Conservation (phyloP, 2,329 filamentous ascomycete genomes). For the Trichoderma polysporum region DNA sequence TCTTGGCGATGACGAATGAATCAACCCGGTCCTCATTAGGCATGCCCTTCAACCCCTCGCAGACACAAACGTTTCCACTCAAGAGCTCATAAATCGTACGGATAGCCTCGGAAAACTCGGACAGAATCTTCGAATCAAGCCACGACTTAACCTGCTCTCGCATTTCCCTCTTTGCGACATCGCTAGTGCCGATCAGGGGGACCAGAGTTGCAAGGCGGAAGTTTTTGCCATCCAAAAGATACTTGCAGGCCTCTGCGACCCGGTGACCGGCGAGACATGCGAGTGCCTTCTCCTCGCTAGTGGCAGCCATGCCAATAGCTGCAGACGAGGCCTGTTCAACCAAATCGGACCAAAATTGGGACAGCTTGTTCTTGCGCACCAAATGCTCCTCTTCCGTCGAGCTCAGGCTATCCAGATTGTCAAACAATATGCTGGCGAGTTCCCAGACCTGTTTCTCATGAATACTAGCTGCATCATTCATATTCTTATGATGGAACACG, state of each 20-base stretch:
- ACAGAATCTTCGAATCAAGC: slow-evolving; percentile 77
- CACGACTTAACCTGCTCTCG: slow-evolving; percentile 78
- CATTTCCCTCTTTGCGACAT: slow-evolving; percentile 70
- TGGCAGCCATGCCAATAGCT: slow-evolving; percentile 57
- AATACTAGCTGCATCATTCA: slow-evolving; percentile 45
- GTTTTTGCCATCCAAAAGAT: slow-evolving; percentile 72
- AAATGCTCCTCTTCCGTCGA: slow-evolving; percentile 40
- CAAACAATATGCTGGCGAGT: slow-evolving; percentile 82
- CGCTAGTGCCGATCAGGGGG: slow-evolving; percentile 74
- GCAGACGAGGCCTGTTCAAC: slow-evolving; percentile 59
- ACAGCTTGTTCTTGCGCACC: slow-evolving; percentile 63
- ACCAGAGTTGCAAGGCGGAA: slow-evolving; percentile 83
- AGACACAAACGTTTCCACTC: slow-evolving; percentile 81
- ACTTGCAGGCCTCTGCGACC: slow-evolving; percentile 77
- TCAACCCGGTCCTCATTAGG: slow-evolving; percentile 77
- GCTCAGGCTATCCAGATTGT: slow-evolving; percentile 53
- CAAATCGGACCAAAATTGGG: slow-evolving; percentile 64
- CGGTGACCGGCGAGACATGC: slow-evolving; percentile 76
- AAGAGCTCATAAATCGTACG: slow-evolving; percentile 88
- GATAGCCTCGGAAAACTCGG: slow-evolving; percentile 81
- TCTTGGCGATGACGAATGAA: slow-evolving; percentile 77
- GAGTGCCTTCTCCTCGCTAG: slow-evolving; percentile 79
- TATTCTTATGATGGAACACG: slow-evolving; percentile 43
- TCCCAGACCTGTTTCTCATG: slow-evolving; percentile 82
- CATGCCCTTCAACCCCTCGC: slow-evolving; percentile 71